These are phyloP conservation scores for Ogataea trehalophila DNA, from an alignment of 805 yeast species.

Conservation along the genomic window DNA sequence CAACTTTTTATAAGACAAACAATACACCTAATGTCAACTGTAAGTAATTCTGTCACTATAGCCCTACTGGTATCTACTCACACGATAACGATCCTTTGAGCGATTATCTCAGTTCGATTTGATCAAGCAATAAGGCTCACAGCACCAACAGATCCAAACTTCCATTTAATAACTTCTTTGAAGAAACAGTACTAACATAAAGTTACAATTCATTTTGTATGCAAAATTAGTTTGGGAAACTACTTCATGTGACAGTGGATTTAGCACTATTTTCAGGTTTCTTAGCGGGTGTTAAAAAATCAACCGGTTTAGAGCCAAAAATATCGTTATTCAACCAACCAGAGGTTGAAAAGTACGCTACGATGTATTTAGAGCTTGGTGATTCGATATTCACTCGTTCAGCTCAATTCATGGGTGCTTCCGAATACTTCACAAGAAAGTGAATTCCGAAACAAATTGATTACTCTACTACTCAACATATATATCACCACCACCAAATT, in stretches of 20 bases:
- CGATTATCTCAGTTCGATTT: too few relatives aligned
- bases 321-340: conserved; percentile 41
- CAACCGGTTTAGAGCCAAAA: conserved; percentile 64
- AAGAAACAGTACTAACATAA: neutral
- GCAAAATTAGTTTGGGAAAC: conserved; percentile 35
- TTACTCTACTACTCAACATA: neutral
- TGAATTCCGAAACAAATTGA: conserved; percentile 20
- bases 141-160: too few relatives aligned
- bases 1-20: too few relatives aligned
- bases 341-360: conserved; percentile 46
- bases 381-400: conserved; percentile 74
- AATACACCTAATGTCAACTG: too few relatives aligned
- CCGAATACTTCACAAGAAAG: conserved; percentile 67
- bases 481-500: neutral
- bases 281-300: conserved; percentile 67
- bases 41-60: too few relatives aligned
- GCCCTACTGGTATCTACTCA: too few relatives aligned
- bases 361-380: conserved; percentile 76
- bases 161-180: too few relatives aligned
- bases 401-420: conserved; percentile 63
- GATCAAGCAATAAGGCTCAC: too few relatives aligned
- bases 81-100: too few relatives aligned
- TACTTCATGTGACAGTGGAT: conserved; percentile 55
- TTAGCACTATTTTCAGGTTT: conserved; percentile 59
- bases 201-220: neutral